Evolutionary conservation across 2,329 filamentous ascomycete species (phyloP).

Genomic region (Aspergillus jensenii): DNA sequence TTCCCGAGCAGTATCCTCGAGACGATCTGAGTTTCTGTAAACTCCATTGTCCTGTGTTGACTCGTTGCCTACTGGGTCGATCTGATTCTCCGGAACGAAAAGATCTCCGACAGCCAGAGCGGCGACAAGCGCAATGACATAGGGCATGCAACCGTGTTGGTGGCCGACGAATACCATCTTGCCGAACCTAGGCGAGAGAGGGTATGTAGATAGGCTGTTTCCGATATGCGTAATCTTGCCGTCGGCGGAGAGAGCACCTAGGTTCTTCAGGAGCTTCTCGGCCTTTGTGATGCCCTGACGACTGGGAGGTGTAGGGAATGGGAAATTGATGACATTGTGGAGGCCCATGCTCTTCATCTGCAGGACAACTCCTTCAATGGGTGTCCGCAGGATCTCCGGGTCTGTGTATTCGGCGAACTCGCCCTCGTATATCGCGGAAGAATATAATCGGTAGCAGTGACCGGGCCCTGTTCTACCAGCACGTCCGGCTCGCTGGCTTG

Average conservation of each 20-base stretch:
- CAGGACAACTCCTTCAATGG: conserved; percentile 87
- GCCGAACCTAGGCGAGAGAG: conserved; percentile 84
- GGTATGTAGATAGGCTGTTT: conserved; percentile 81
- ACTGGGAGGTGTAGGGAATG: conserved; percentile 89
- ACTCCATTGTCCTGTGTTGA: conserved; percentile 39
- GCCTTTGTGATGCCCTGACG: conserved; percentile 73
- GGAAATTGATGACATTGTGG: conserved; percentile 87
- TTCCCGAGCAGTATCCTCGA: conserved; percentile 69
- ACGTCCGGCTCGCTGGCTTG: conserved; percentile 86
- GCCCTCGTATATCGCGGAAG: conserved; percentile 84
- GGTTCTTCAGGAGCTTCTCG: conserved; percentile 80
- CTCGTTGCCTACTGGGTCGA: conserved; percentile 59
- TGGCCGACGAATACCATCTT: conserved; percentile 90
- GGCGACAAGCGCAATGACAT: conserved; percentile 85
- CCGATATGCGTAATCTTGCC: conserved; percentile 79
- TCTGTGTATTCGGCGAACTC: conserved; percentile 84
- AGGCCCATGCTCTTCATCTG: conserved; percentile 95
- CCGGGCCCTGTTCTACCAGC: conserved; percentile 93
- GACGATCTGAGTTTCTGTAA: conserved; percentile 64
- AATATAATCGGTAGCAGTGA: conserved; percentile 93
- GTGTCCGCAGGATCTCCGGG: conserved; percentile 86
- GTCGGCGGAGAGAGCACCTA: conserved; percentile 72
- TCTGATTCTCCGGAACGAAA: conserved; percentile 79
- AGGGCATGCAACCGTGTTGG: conserved; percentile 75
- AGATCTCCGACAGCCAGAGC: conserved; percentile 85